Evolutionary conservation across 192 early-diverging fungal species (phyloP), one percentile per base, ranked within the genome.

Genomic region (Umbelopsis sp.): DNA sequence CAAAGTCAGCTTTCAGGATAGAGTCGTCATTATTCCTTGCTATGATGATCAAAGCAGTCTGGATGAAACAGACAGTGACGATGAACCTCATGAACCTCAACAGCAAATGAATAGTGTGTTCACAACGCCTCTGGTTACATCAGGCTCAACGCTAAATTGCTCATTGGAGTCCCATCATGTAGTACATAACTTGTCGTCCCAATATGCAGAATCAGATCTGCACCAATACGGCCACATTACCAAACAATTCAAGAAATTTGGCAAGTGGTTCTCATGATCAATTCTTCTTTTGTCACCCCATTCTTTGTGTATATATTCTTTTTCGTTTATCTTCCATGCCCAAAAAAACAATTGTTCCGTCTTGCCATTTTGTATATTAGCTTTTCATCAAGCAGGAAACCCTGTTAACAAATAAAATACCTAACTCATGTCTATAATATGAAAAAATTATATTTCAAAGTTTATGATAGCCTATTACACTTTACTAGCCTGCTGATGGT

Each of bases 181-280:
- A 16, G 25, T 61, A 27, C 21, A 27, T 30, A 61, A 16, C 30
- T 25, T 18, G 4, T 30, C 6, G 15, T 8, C 51, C 11, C 51
- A 53, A 7, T 11, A 35, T 16, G 12, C 55, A 61, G 55, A 61
- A 61, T 61, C 55, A 61, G 55, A 61, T 61, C 55, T 61, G 55
- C 55, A 61, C 30, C 55, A 61, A 61, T 27, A 61, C 25, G 55
- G 55, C 55, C 55, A 61, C 55, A 61, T 61, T 61, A 30, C 55
- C 55, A 61, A 61, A 61, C 55, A 61, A 25, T 61, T 61, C 30
- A 61, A 61, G 25, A 61, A 61, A 61, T 61, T 61, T 61, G 55
- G 55, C 27, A 61, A 61, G 55, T 61, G 55, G 55, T 61, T 61
- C 55, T 61, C 55, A 30, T 61, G 55, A 61, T 61, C 27, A 25